These are phyloP conservation scores for Tulasnella sp. DNA, from an alignment of 768 basidiomycete species.

Conservation along the genomic window DNA sequence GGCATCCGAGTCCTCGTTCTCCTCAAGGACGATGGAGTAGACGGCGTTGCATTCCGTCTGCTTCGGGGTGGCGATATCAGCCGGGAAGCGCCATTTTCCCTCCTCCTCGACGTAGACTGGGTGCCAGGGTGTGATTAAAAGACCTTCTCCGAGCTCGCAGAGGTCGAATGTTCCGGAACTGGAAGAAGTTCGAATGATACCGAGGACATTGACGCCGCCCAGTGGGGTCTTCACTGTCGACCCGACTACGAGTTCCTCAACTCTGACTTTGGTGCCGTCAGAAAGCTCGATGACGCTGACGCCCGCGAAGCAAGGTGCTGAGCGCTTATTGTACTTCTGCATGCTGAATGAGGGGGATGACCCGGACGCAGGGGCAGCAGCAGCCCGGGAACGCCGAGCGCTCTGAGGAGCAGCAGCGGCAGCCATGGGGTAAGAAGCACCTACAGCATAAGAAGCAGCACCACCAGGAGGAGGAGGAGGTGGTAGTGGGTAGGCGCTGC, in stretches of 20 bases:
- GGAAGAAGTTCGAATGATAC: slow-evolving; percentile 10
- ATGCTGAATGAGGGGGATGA: too few relatives aligned
- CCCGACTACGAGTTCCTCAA: slow-evolving; percentile 7
- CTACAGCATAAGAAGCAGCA: neutral
- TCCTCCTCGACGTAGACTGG: slow-evolving; percentile 7
- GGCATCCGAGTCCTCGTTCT: slow-evolving; percentile 2
- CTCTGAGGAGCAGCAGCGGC: neutral
- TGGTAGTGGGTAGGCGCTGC: neutral
- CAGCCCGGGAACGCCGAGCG: neutral
- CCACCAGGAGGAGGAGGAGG: neutral
- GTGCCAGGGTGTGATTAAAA: slow-evolving; percentile 17
- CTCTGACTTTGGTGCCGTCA: neutral
- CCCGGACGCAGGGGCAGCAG: neutral
- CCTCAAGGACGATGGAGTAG: slow-evolving; percentile 16
- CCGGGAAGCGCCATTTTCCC: slow-evolving; percentile 17
- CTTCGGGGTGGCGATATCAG: slow-evolving; percentile 1
- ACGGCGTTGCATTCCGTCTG: slow-evolving; percentile 10
- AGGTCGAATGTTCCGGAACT: neutral
- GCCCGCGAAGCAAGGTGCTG: slow-evolving; percentile 15
- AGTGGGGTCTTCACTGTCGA: slow-evolving; percentile 4
- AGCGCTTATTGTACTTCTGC: slow-evolving; percentile 11
- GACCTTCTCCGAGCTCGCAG: slow-evolving; percentile 10
- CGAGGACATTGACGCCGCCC: slow-evolving; percentile 2
- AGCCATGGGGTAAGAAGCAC: neutral
- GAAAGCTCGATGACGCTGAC: slow-evolving; percentile 5